phyloP scores from a whole-genome alignment of 352 stramenopile species.

The Phytophthora podocarpi region DNA sequence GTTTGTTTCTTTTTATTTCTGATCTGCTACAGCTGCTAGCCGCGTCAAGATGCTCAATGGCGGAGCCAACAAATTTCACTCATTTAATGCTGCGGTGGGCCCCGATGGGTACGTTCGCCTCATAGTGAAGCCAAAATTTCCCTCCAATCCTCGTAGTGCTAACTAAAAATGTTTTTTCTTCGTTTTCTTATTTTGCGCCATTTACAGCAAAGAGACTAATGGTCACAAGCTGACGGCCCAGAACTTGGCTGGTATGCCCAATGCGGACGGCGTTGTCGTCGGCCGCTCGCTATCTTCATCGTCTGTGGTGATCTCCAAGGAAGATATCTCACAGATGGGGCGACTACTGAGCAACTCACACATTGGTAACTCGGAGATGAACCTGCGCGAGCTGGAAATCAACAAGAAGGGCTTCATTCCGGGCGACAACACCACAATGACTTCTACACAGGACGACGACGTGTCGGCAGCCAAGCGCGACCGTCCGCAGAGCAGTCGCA shows the following conservation, averaged over 20 bases:
- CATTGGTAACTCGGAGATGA: constrained; percentile 81
- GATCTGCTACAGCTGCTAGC: constrained; percentile 45
- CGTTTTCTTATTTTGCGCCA: not conserved
- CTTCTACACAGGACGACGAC: constrained; percentile 34
- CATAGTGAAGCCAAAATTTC: not conserved
- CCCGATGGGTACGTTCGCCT: constrained; percentile 33
- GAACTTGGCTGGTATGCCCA: constrained; percentile 41
- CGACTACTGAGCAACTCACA: constrained; percentile 74
- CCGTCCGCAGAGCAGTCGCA: constrained; percentile 67
- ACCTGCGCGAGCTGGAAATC: constrained; percentile 79
- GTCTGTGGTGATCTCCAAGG: constrained; percentile 74
- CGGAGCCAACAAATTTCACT: constrained; percentile 72
- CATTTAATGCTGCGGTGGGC: constrained; percentile 68
- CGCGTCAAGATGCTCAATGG: constrained; percentile 76
- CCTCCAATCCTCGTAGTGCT: no score
- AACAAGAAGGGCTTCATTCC: constrained; percentile 66
- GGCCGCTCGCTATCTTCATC: constrained; percentile 70
- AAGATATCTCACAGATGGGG: constrained; percentile 80
- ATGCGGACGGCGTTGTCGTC: constrained; percentile 33
- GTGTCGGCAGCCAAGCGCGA: constrained; percentile 67
- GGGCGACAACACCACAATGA: constrained; percentile 4
- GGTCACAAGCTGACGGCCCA: constrained; percentile 34
- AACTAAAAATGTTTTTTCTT: not conserved
- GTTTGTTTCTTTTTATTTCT: constrained; percentile 10
- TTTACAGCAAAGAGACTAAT: constrained; percentile 55